Base-by-base conservation (phyloP, 2,329 filamentous ascomycete species). In the Microdochium nivale region DNA sequence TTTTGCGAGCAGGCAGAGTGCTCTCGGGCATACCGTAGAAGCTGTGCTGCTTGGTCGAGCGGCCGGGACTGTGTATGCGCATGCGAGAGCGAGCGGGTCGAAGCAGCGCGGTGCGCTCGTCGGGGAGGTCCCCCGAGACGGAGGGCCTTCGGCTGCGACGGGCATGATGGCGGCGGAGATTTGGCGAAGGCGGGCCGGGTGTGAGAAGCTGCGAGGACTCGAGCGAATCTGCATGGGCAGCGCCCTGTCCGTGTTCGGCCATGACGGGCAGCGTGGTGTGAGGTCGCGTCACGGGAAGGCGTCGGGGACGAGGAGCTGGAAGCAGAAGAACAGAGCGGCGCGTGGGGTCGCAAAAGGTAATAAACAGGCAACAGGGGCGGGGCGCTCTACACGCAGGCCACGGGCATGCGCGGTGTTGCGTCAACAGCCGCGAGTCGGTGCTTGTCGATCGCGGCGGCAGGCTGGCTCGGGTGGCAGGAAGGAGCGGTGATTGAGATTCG, bases 31-130 rank as follows among this genome's bases (percentile, higher is more conserved):
- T 8, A 43, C 75, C 73, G 32, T 65, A 61, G 57, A 69, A 72
- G 59, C 73, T 77, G 21, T 76, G 73, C 24, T 74, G 40, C 40
- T 44, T 44, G 40, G 40, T 23, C n/a, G 53, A 33, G 44, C 49
- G 25, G 43, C 48, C 47, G 19, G 61, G 64, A 35, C 63, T 67
- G 10, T 69, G 67, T 37, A 72, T 70, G 55, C 74, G 71, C 33
- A 74, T 64, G 13, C 65, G 72, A 24, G 72, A 71, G 52, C 68
- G 67, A 5, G 72, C 70, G 25, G 60, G 60, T 7, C 63, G 62
- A 2, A 77, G 60, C 10, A 78, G 62, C 3, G 75, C 67, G 14
- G 74, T 74, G 25, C 66, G 68, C 57, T 78, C 75, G 53, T 77
- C 72, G 0, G 68, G 58, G 2, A 54, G 35, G n/a, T 63, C 58